phyloP scores from a whole-genome alignment of 805 yeast genomes.

The Blastobotrys peoriensis region DNA sequence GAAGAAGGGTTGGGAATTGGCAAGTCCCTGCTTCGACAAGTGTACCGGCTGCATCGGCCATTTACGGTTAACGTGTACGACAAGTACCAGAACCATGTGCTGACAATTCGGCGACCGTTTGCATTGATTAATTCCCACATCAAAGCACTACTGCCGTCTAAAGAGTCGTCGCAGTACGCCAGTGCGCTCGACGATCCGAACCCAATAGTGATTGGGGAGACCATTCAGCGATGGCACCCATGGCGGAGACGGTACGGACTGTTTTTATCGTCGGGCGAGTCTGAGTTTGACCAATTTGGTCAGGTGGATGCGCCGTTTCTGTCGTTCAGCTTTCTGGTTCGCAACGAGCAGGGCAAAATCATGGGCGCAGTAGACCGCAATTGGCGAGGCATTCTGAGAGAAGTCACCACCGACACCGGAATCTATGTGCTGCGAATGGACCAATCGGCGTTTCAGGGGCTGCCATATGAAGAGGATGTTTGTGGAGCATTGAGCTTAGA shows the following conservation, averaged over 20 bases:
- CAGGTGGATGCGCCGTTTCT: conserved; percentile 80
- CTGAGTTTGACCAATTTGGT: conserved; percentile 72
- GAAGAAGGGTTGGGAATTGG: conserved; percentile 72
- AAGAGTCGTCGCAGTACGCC: conserved; percentile 9
- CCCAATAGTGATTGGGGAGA: conserved; percentile 65
- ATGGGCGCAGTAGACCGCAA: conserved; percentile 81
- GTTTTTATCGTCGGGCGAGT: conserved; percentile 40
- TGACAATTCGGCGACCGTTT: conserved; percentile 69
- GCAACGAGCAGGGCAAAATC: conserved; percentile 49
- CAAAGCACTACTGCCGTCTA: conserved; percentile 57
- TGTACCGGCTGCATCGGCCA: conserved; percentile 82
- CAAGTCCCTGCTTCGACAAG: conserved; percentile 72
- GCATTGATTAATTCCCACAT: conserved; percentile 86
- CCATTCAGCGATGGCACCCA: conserved; percentile 88
- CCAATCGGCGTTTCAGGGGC: conserved; percentile 52
- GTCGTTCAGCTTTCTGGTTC: conserved; percentile 79
- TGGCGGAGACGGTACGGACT: conserved; percentile 89
- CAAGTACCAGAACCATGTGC: conserved; percentile 28
- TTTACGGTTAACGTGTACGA: conserved; percentile 35
- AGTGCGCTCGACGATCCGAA: conserved; percentile 36
- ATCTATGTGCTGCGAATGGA: conserved; percentile 84
- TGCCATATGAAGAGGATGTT: conserved; percentile 34
- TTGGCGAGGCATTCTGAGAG: conserved; percentile 94
- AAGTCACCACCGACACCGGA: conserved; percentile 90
- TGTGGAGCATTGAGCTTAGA: conserved; percentile 54